Evolutionary conservation across 116 monocot genomes (phyloP).

Genomic region (Posidonia oceanica): DNA sequence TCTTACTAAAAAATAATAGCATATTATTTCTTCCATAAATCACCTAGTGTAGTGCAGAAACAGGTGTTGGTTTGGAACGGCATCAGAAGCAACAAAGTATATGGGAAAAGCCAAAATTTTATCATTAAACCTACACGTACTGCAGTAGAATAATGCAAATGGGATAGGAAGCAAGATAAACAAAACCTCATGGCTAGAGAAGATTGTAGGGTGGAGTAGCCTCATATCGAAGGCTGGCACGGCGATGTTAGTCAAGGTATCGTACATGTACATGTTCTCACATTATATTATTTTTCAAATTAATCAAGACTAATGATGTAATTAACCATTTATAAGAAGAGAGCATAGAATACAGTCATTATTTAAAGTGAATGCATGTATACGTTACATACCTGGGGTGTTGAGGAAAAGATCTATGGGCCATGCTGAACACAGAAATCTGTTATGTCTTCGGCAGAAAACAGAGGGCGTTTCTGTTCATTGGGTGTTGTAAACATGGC

Average conservation of each 20-base stretch:
- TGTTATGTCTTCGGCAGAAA: constrained; percentile 6
- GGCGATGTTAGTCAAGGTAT: constrained; percentile 28
- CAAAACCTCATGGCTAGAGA: constrained; percentile 21
- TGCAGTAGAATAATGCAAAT: too few species aligned
- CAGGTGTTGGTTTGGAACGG: too few species aligned
- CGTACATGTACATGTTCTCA: constrained; percentile 17
- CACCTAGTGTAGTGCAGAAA: too few species aligned
- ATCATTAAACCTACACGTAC: too few species aligned
- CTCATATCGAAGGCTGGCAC: constrained; percentile 39
- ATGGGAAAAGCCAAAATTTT: too few species aligned
- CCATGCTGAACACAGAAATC: constrained; percentile 6
- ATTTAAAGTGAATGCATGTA: neutral
- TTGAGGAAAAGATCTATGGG: constrained; percentile 10
- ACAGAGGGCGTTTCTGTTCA: constrained; percentile 6
- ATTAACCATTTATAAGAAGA: neutral
- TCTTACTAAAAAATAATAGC: too few species aligned
- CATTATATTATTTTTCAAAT: too few species aligned
- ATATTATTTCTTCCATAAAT: too few species aligned
- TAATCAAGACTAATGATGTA: neutral
- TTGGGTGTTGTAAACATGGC: constrained; percentile 11
- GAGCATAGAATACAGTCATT: neutral
- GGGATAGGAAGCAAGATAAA: too few species aligned
- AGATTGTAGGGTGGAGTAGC: constrained; percentile 27
- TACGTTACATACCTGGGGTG: neutral
- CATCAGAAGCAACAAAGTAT: too few species aligned